Evolutionary conservation across 1,139 yeast species (phyloP).

Genomic region (Scheffersomyces parashehatae): DNA sequence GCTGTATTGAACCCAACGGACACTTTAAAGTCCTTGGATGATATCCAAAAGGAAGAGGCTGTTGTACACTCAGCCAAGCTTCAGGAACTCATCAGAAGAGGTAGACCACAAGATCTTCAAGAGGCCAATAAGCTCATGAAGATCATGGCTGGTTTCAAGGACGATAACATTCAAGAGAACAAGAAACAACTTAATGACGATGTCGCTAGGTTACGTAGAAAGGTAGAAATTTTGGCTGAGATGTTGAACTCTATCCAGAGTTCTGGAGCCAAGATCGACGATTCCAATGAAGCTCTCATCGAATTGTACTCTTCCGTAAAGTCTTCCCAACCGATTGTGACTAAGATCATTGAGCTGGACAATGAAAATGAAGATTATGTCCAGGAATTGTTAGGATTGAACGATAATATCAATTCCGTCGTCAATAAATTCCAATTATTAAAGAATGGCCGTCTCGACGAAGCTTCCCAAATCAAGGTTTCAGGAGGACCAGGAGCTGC

Average conservation of each 20-base stretch:
- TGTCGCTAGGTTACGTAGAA: constrained; percentile 78
- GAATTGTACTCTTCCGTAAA: constrained; percentile 81
- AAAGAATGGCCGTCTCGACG: constrained; percentile 61
- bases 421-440: constrained; percentile 67
- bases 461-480: constrained; percentile 59
- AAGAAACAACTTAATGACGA: constrained; percentile 83
- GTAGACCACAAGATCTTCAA: constrained; percentile 91
- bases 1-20: constrained; percentile 95
- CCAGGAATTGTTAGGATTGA: constrained; percentile 62
- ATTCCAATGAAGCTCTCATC: constrained; percentile 67
- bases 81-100: constrained; percentile 93
- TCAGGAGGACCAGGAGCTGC: constrained; percentile 30
- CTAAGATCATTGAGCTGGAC: constrained; percentile 78
- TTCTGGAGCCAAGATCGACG: constrained; percentile 47
- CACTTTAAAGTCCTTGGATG: constrained; percentile 83
- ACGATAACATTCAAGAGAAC: constrained; percentile 68
- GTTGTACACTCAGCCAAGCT: constrained; percentile 92
- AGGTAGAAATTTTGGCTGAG: constrained; percentile 87
- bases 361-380: constrained; percentile 63
- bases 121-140: constrained; percentile 97
- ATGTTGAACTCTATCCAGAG: constrained; percentile 68
- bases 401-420: constrained; percentile 74
- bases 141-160: constrained; percentile 96
- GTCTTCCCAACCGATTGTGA: constrained; percentile 84
- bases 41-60: constrained; percentile 88